These are phyloP conservation scores for Naematelia aurantialba DNA, from an alignment of 768 basidiomycete genomes.

Conservation along the genomic window DNA sequence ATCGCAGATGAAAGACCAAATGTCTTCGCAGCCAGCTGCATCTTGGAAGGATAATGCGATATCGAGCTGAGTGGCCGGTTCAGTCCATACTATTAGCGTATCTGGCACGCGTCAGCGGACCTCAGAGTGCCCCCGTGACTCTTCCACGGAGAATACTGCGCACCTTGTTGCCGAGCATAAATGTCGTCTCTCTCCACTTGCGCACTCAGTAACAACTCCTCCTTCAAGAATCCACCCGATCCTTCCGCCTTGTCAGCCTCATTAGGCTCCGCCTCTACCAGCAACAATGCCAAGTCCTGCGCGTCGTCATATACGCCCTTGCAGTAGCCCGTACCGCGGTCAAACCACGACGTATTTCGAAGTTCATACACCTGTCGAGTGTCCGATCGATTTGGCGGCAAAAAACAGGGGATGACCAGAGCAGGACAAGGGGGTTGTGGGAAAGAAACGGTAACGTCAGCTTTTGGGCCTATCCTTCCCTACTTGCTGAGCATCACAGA, in stretches of 20 bases:
- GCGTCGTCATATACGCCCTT: conserved; percentile 66
- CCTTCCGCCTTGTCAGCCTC: conserved; percentile 28
- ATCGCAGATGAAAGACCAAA: conserved; percentile 94
- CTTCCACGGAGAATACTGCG: conserved; percentile 48
- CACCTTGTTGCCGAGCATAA: conserved; percentile 53
- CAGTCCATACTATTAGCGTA: conserved; percentile 98
- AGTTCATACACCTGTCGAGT: conserved; percentile 89
- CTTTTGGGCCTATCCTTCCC: too few relatives aligned
- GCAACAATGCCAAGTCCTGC: conserved; percentile 47
- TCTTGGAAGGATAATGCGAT: conserved; percentile 97
- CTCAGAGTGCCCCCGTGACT: too few relatives aligned
- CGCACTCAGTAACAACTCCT: conserved; percentile 61
- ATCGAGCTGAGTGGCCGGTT: conserved; percentile 79
- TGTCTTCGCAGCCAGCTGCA: conserved; percentile 87
- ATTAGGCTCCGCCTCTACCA: conserved; percentile 44
- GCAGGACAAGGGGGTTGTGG: background rate
- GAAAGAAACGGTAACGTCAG: too few relatives aligned
- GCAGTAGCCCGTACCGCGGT: conserved; percentile 95
- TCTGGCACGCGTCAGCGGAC: conserved; percentile 57
- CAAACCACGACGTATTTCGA: conserved; percentile 83
- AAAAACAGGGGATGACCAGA: conserved; percentile 13
- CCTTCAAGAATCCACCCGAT: conserved; percentile 43
- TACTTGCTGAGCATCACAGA: too few relatives aligned
- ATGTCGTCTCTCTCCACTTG: conserved; percentile 45
- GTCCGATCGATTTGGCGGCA: too few relatives aligned